A percentile compares a stretch with the other conserved stretches of the same genome.
Conservation (phyloP, 2,329 filamentous ascomycete species). For the Epichloe glyceriae region DNA sequence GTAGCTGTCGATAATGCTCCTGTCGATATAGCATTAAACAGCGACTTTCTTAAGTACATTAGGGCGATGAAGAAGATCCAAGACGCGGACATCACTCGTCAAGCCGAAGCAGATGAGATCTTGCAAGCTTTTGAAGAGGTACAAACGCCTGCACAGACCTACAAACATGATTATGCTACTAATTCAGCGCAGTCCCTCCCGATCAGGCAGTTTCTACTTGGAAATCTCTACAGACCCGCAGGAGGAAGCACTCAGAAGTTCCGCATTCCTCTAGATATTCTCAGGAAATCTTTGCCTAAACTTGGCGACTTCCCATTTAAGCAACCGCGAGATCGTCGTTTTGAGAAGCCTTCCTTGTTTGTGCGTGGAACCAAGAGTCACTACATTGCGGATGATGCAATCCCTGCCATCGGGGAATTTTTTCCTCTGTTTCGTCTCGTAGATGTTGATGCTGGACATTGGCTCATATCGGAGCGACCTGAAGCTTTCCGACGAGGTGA, state of each 20-base stretch:
- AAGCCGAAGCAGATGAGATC: conserved; percentile 69
- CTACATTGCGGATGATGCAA: conserved; percentile 68
- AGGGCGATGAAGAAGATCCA: conserved; percentile 77
- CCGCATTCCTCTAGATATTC: conserved; percentile 61
- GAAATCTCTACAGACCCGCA: conserved; percentile 56
- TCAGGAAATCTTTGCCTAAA: conserved; percentile 55
- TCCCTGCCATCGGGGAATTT: conserved; percentile 69
- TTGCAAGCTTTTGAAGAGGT: conserved; percentile 61
- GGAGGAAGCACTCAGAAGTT: conserved; percentile 51
- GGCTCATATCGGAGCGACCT: conserved; percentile 82
- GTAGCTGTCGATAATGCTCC: conserved; percentile 89
- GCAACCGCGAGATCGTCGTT: conserved; percentile 53
- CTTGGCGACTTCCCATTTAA: conserved; percentile 85
- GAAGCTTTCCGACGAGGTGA: conserved; percentile 62
- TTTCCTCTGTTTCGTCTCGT: conserved; percentile 65
- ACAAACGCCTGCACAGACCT: conserved; percentile 8
- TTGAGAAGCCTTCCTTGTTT: conserved; percentile 68
- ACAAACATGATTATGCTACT: not conserved
- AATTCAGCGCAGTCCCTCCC: conserved; percentile 37
- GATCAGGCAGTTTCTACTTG: conserved; percentile 83
- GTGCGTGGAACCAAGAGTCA: conserved; percentile 63
- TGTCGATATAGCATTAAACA: conserved; percentile 61
- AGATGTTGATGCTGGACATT: conserved; percentile 71
- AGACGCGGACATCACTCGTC: conserved; percentile 49
- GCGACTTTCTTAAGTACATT: conserved; percentile 68